A percentile compares a stretch with the other conserved stretches of the same genome.
These are phyloP conservation scores for Mycosphaerella sp. DNA, from an alignment of 2,329 filamentous ascomycete genomes.

Conservation along the genomic window DNA sequence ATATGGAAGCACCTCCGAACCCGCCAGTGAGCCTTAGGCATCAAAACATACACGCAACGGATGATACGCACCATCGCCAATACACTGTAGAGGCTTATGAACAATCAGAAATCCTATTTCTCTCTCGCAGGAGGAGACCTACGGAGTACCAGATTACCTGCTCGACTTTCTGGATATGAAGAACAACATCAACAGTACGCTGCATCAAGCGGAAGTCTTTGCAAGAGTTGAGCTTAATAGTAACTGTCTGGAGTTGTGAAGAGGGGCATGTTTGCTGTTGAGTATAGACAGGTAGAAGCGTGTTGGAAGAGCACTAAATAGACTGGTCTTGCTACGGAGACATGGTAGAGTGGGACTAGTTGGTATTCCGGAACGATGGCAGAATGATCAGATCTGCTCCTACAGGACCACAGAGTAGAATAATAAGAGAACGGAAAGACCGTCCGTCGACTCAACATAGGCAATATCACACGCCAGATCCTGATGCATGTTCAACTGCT, in stretches of 20 bases:
- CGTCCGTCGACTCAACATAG: too few species aligned
- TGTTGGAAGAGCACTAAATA: neutral
- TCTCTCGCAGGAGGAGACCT: neutral
- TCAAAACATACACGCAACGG: neutral
- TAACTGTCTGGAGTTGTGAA: neutral
- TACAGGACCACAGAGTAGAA: slow-evolving; percentile 36
- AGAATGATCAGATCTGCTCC: slow-evolving; percentile 19
- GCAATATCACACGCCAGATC: too few species aligned
- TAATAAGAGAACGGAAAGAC: slow-evolving; percentile 20
- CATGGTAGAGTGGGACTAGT: neutral
- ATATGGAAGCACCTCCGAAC: neutral
- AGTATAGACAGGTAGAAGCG: neutral
- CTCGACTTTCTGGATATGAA: neutral
- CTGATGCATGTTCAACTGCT: neutral
- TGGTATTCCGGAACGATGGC: neutral
- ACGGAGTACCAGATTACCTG: neutral
- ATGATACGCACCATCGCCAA: neutral
- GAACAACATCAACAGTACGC: neutral
- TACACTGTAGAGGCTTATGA: neutral
- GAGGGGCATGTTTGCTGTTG: neutral
- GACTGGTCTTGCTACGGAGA: slow-evolving; percentile 1
- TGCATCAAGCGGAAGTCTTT: neutral
- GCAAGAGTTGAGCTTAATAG: neutral
- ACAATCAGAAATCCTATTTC: neutral
- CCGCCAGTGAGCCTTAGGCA: neutral